These are phyloP conservation scores for Microdochium nivale DNA, from an alignment of 2,329 filamentous ascomycete genomes.

Conservation along the genomic window DNA sequence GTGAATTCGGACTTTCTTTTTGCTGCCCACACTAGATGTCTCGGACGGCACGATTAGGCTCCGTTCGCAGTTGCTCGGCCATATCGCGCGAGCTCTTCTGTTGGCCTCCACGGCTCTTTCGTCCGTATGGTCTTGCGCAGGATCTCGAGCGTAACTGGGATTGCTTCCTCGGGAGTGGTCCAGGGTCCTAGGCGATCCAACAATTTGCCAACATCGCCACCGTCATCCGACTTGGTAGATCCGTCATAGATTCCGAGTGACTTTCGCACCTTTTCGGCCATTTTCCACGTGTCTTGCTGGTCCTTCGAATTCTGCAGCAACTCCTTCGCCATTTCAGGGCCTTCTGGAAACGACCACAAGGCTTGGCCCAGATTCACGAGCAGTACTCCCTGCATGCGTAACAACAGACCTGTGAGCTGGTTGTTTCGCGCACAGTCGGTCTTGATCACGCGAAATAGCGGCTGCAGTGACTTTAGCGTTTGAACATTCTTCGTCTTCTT, in stretches of 20 bases:
- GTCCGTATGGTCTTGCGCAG: constrained; percentile 15
- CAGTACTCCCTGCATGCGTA: constrained; percentile 20
- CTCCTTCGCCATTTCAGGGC: constrained; percentile 11
- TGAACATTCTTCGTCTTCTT: constrained; percentile 30
- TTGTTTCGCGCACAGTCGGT: constrained; percentile 13
- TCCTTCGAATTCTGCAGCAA: constrained; percentile 14
- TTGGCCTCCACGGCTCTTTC: constrained; percentile 17
- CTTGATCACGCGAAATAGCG: constrained; percentile 14
- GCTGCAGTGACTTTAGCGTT: constrained; percentile 14
- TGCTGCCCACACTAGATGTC: too few species aligned
- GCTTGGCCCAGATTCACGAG: constrained; percentile 14
- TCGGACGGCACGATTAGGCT: neutral
- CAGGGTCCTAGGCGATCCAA: constrained; percentile 22
- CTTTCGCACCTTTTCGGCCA: constrained; percentile 14
- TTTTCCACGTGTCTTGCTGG: constrained; percentile 18
- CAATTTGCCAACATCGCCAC: constrained; percentile 18
- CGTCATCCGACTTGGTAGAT: constrained; percentile 12
- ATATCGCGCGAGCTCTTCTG: constrained; percentile 14
- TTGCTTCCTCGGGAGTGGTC: constrained; percentile 17
- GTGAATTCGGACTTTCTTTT: neutral
- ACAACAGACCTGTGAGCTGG: constrained; percentile 13
- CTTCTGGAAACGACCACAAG: constrained; percentile 12
- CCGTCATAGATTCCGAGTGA: constrained; percentile 15
- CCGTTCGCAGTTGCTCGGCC: constrained; percentile 14
- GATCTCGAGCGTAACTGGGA: constrained; percentile 17